Evolutionary conservation across 2,329 filamentous ascomycete genomes (phyloP).

Genomic region (Blastomyces parvus): DNA sequence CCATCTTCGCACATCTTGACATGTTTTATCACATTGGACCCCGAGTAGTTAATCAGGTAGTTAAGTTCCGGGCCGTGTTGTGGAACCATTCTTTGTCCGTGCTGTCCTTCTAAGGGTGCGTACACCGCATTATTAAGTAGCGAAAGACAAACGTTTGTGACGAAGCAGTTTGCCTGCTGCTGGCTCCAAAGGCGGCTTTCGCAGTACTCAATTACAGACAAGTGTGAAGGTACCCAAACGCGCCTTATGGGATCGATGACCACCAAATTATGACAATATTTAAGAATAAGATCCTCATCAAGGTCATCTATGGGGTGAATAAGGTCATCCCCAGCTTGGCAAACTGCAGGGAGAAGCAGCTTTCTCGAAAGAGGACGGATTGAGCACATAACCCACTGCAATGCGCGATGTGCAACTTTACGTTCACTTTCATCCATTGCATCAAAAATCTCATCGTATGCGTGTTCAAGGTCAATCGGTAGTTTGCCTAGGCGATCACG

Average conservation of each 20-base stretch:
- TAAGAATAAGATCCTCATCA: conserved; percentile 1
- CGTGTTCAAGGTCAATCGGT: not conserved
- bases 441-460: conserved; percentile 6
- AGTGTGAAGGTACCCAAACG: not conserved
- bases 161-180: not conserved
- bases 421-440: not conserved
- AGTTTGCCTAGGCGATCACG: not conserved
- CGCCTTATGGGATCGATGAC: not conserved
- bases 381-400: conserved; percentile 3
- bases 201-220: conserved; percentile 3
- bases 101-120: no score
- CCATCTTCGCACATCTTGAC: not conserved
- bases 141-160: not conserved
- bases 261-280: not conserved
- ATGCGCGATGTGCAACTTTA: not conserved
- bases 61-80: not conserved
- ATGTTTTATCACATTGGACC: not conserved
- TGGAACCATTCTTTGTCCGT: no score
- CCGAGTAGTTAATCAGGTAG: not conserved
- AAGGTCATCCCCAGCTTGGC: not conserved
- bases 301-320: not conserved
- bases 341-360: not conserved
- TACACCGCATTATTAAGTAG: not conserved
- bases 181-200: not conserved
- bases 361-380: not conserved